phyloP scores from a whole-genome alignment of 2,329 filamentous ascomycete genomes.

The Calonectria fujianensis region DNA sequence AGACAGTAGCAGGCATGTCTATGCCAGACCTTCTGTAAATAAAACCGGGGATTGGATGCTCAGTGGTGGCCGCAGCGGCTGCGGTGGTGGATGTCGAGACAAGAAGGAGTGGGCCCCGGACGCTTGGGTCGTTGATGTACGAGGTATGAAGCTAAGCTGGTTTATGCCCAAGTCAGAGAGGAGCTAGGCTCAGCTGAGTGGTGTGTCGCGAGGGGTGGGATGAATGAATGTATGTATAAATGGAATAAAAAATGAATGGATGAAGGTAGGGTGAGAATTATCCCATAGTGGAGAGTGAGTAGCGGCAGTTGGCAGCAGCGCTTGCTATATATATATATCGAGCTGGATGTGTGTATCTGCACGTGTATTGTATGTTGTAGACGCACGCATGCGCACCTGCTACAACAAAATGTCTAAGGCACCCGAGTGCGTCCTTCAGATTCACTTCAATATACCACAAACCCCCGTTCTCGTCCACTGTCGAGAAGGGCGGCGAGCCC shows the following conservation, averaged over 20 bases:
- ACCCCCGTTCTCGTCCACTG: constrained; percentile 17
- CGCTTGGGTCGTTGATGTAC: constrained; percentile 25
- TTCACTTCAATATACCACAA: constrained; percentile 6
- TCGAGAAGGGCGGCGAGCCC: constrained; percentile 11
- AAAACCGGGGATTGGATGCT: constrained; percentile 22
- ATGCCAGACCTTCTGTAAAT: constrained; percentile 15
- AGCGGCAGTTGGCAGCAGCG: background rate
- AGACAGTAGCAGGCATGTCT: constrained; percentile 27
- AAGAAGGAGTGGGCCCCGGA: constrained; percentile 44
- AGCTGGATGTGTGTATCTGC: background rate
- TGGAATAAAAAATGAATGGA: constrained; percentile 24
- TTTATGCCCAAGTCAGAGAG: constrained; percentile 4
- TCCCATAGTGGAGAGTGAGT: background rate
- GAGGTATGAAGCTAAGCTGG: constrained; percentile 22
- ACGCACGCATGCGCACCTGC: background rate
- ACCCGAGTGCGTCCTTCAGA: constrained; percentile 11
- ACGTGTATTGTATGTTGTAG: background rate
- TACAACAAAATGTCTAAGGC: background rate
- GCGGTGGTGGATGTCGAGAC: constrained; percentile 33
- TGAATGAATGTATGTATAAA: constrained; percentile 25
- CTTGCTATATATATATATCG: background rate
- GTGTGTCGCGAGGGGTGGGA: background rate
- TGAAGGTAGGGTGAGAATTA: background rate
- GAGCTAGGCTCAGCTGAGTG: constrained; percentile 23
- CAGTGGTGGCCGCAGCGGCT: constrained; percentile 28